Evolutionary conservation across 2,329 filamentous ascomycete species (phyloP), one percentile per base, ranked within the genome.

Genomic region (Cercospora brassicicola): DNA sequence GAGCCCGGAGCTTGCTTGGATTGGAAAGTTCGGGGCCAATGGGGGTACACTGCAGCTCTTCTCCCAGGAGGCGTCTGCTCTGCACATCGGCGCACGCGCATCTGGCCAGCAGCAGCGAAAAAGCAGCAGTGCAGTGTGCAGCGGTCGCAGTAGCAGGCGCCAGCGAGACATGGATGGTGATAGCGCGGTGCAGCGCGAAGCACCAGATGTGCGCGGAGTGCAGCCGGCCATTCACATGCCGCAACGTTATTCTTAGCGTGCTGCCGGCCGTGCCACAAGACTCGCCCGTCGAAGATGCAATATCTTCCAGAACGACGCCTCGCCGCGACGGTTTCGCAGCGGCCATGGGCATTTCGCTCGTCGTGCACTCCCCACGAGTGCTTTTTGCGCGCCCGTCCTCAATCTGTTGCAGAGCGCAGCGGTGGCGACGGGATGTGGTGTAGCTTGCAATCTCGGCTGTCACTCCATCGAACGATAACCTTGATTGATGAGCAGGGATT

Each of bases 181-280:
- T 57, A 18, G 55, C 55, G 55, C 15, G 28, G 30, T 33, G 55
- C 55, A 57, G 28, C 55, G 26, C 28, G 45, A 48, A 23, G 20
- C 48, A 13, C 48, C 36, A 42, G 36, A 42, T 42, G 36, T n/a
- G 36, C 59, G 23, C 59, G 18, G 26, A 13, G 48, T 42, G 26
- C 61, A 64, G 53, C 28, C 61, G 53, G 45, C 31, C 55, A 33
- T 36, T 36, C 53, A 28, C 53, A 15, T 56, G 53, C 53, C 20
- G 18, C 53, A 23, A 28, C 53, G 23, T 56, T 56, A 13, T 31
- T 31, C 28, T 56, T 56, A 31, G 23, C 53, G 23, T 56, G 23
- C 53, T 56, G 13, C 23, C 53, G 20, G 23, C 26, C 9, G 53
- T 28, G 53, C 42, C 42, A 23, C 42, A 20, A 9, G 36, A 42